Conservation (phyloP, 805 yeast genomes). For the Saccharomycopsis fibuligera region DNA sequence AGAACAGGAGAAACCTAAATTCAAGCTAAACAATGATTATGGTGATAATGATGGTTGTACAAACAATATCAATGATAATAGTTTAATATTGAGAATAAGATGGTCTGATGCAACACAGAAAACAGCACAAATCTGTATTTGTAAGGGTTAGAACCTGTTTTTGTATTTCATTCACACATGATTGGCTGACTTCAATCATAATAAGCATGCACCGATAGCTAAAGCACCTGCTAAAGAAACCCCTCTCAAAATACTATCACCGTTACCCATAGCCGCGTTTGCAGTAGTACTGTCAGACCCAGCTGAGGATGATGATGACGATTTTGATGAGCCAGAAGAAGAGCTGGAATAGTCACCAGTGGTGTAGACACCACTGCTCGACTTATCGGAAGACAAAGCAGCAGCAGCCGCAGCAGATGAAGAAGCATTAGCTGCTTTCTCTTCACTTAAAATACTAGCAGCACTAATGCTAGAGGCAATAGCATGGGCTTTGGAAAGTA, state of each 20-base stretch:
- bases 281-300: conserved; percentile 1
- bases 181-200: conserved; percentile 3
- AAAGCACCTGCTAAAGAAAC: conserved; percentile 20
- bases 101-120: background rate
- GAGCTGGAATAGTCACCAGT: background rate
- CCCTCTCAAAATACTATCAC: conserved; percentile 11
- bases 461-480: conserved; percentile 17
- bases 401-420: conserved; percentile 1
- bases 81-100: background rate
- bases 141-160: too few species aligned
- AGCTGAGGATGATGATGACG: background rate
- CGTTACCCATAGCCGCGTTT: conserved; percentile 2
- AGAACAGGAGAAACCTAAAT: too few species aligned
- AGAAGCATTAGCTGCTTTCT: conserved; percentile 15
- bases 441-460: conserved; percentile 16
- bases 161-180: too few species aligned
- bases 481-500: conserved; percentile 17
- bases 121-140: background rate
- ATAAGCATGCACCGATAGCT: conserved; percentile 19
- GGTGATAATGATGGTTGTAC: background rate
- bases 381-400: background rate
- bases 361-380: too few species aligned
- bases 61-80: background rate
- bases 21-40: background rate
- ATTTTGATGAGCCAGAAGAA: background rate